Evolutionary conservation across 2,329 filamentous ascomycete genomes (phyloP), one percentile per base, ranked within the genome.

Genomic region (Zymoseptoria tritici): DNA sequence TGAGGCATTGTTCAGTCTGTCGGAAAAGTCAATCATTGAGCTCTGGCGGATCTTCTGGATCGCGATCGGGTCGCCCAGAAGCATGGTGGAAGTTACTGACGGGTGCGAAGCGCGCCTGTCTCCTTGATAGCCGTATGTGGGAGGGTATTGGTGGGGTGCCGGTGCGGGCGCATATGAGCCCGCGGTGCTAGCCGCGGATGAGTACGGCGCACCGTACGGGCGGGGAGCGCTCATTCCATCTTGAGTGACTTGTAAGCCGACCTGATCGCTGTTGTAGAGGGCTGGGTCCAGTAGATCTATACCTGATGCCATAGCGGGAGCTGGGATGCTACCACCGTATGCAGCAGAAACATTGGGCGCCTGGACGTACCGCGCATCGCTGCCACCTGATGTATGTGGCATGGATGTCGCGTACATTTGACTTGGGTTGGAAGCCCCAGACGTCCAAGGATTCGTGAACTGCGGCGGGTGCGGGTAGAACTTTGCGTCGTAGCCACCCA

Each of bases 361-460:
- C 53, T 69, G 70, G 59, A 66, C 64, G 61, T 72, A 72, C 46
- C 66, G 68, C 54, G 69, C 59, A 52, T 83, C 81, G 68, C 86
- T 76, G 66, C 79, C 79, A 68, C 87, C 77, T 67, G 81, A 79
- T 66, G 80, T 83, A 68, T 85, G 80, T 65, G 81, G 81, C 73
- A 90, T 76, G 71, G 87, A 77, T 73, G 86, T 78, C 71, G 81
- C 87, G 83, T 81, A 92, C 77, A 80, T 80, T 76, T 78, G 85
- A 80, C 78, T 82, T 73, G 77, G 81, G 72, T 76, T 74, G 65
- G 80, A 77, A 63, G 73, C 78, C 53, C 81, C 82, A 59, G 89
- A 83, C 54, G 80, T 80, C 92, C 92, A 97, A 50, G 91, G 91
- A 75, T 97, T 94, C 71, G 88, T 91, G 79, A 97, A 97, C 66